Conservation (phyloP, 2,329 filamentous ascomycete genomes). For the Arthrobotrys musiformis region DNA sequence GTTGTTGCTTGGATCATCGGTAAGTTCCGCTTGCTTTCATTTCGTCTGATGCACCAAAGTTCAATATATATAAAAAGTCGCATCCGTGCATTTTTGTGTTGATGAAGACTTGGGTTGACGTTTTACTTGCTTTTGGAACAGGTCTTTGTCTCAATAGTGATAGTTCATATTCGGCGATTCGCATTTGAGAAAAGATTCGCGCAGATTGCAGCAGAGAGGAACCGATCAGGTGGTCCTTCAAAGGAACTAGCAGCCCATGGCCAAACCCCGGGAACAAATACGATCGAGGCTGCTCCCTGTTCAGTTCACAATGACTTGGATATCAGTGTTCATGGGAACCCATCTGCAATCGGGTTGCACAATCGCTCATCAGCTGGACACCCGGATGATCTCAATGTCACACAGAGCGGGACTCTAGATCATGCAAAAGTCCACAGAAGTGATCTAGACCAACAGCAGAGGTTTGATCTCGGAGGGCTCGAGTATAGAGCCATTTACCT, state of each 20-base stretch:
- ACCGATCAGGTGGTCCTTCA: background rate
- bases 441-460: conserved; percentile 67
- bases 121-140: conserved; percentile 10
- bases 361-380: conserved; percentile 27
- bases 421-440: conserved; percentile 25
- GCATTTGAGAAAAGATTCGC: conserved; percentile 73
- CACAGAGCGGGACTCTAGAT: conserved; percentile 8
- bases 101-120: background rate
- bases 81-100: conserved; percentile 23
- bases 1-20: conserved; percentile 73
- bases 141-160: conserved; percentile 52
- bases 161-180: conserved; percentile 54
- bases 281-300: background rate
- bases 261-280: background rate
- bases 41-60: background rate
- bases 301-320: conserved; percentile 1
- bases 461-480: conserved; percentile 71
- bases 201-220: conserved; percentile 63
- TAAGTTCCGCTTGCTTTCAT: conserved; percentile 61
- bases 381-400: background rate
- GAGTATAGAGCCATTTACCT: conserved; percentile 73
- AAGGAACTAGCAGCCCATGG: conserved; percentile 15
- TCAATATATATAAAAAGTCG: conserved; percentile 5
- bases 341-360: conserved; percentile 19
- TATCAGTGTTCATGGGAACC: background rate